Evolutionary conservation across 2,329 filamentous ascomycete genomes (phyloP).

Genomic region (Thelonectria rubi): DNA sequence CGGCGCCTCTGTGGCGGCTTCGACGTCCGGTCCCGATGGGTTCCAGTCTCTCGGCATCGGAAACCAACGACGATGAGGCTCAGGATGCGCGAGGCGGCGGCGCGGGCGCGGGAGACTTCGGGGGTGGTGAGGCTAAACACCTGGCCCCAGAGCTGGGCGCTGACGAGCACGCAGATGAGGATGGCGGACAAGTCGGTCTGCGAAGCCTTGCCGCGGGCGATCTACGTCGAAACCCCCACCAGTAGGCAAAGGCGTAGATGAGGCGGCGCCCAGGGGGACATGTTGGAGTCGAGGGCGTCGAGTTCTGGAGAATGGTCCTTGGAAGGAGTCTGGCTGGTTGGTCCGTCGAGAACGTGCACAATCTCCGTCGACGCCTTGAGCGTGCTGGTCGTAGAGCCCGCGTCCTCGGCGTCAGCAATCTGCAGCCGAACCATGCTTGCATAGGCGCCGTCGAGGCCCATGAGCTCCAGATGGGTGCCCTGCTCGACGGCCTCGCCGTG

Average conservation of each 20-base stretch:
- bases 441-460: constrained; percentile 61
- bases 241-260: constrained; percentile 80
- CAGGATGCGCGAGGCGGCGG: constrained; percentile 67
- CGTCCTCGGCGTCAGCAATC: constrained; percentile 47
- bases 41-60: constrained; percentile 31
- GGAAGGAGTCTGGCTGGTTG: too few relatives aligned
- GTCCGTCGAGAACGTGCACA: constrained; percentile 44
- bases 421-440: constrained; percentile 60
- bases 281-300: constrained; percentile 51
- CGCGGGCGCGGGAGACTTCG: constrained; percentile 74
- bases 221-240: constrained; percentile 80
- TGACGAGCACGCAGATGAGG: constrained; percentile 74
- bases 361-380: constrained; percentile 53
- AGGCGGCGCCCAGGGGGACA: constrained; percentile 63
- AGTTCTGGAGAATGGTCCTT: constrained; percentile 45
- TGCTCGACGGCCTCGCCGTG: constrained; percentile 69
- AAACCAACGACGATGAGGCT: constrained; percentile 58
- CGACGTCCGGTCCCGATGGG: constrained; percentile 45
- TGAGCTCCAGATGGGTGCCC: constrained; percentile 69
- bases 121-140: constrained; percentile 76
- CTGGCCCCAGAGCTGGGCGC: constrained; percentile 76
- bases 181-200: constrained; percentile 80
- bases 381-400: constrained; percentile 45
- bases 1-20: constrained; percentile 48
- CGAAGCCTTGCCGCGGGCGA: constrained; percentile 70